Evolutionary conservation across 495 filamentous ascomycete genomes (phyloP).

Genomic region (Chaetomium cochliodes): DNA sequence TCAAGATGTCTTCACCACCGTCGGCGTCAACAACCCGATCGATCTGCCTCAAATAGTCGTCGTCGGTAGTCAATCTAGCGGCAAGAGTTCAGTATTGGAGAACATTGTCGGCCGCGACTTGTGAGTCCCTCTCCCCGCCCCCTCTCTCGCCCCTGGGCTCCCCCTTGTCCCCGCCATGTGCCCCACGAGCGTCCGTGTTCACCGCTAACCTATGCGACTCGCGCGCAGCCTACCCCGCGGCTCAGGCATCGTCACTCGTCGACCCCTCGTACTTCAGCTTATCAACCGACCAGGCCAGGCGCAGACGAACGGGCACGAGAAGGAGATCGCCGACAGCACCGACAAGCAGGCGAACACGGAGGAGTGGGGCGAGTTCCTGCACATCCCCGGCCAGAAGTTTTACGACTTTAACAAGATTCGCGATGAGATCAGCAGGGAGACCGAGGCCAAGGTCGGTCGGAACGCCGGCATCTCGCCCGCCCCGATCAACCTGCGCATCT

Average conservation of each 20-base stretch:
- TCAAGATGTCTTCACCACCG: slow-evolving; percentile 98
- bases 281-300: slow-evolving; percentile 72
- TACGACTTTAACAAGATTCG: slow-evolving; percentile 99
- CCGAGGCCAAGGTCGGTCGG: slow-evolving; percentile 89
- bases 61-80: slow-evolving; percentile 97
- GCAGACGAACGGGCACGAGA: slow-evolving; percentile 74
- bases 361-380: slow-evolving; percentile 98
- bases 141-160: slow-evolving; percentile 13
- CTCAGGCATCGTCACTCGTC: slow-evolving; percentile 93
- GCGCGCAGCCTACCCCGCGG: slow-evolving; percentile 83
- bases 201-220: slow-evolving; percentile 20
- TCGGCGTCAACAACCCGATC: slow-evolving; percentile 98
- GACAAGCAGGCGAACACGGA: slow-evolving; percentile 88
- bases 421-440: slow-evolving; percentile 96
- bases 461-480: slow-evolving; percentile 96
- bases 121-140: slow-evolving; percentile 53
- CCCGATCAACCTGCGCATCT: slow-evolving; percentile 96
- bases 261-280: slow-evolving; percentile 95
- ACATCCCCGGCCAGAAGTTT: slow-evolving; percentile 98
- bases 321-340: slow-evolving; percentile 59
- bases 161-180: slow-evolving; percentile 13
- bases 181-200: not conserved
- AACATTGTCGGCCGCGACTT: slow-evolving; percentile 99
- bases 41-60: slow-evolving; percentile 98
- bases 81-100: slow-evolving; percentile 99